Conservation (phyloP, 1,284 basidiomycete species). For the Athelia psychrophila region DNA sequence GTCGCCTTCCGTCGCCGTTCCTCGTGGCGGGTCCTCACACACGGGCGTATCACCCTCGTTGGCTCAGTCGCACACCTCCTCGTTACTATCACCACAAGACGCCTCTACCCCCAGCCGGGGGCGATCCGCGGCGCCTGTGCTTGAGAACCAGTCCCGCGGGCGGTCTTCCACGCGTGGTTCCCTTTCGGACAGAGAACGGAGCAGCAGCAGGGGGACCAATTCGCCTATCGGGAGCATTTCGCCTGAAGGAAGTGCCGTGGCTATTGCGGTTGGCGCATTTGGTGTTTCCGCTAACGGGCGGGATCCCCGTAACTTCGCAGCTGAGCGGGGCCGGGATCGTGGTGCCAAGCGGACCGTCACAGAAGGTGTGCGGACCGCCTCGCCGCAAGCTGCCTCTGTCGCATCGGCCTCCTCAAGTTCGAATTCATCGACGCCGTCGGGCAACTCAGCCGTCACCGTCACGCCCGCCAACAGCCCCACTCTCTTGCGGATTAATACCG, state of each 20-base stretch:
- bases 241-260: conserved; percentile 45
- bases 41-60: not conserved
- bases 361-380: not conserved
- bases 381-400: not conserved
- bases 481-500: not conserved
- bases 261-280: conserved; percentile 25
- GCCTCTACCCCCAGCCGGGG: conserved; percentile 25
- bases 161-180: conserved; percentile 52
- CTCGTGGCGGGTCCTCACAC: conserved; percentile 4
- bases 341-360: not conserved
- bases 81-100: conserved; percentile 27
- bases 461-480: conserved; percentile 11
- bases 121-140: conserved; percentile 15
- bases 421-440: not conserved
- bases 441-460: not conserved
- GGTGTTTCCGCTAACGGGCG: not conserved
- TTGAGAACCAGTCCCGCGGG: conserved; percentile 37
- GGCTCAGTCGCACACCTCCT: not conserved
- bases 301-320: not conserved
- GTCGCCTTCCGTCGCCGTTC: conserved; percentile 18
- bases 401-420: not conserved
- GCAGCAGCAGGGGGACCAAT: conserved; percentile 31
- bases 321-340: not conserved
- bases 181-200: conserved; percentile 44
- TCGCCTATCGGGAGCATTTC: conserved; percentile 60